A percentile compares a stretch with the other conserved stretches of the same genome.
These are phyloP conservation scores for Vigna mungo DNA, from an alignment of 306 rosid species.

Conservation along the genomic window DNA sequence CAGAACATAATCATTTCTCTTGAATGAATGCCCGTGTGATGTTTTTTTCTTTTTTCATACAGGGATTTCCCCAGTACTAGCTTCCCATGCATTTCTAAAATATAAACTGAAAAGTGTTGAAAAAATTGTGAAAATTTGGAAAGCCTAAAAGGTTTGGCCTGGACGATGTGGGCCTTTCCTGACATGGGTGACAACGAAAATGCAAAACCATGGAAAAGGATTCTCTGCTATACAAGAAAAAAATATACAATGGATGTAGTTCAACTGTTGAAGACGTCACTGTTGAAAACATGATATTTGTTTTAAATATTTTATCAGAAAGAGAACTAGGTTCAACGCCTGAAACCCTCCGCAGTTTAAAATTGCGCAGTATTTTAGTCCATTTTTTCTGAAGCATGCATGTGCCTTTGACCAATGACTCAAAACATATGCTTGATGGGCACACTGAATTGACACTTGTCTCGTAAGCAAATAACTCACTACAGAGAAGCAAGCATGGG, in stretches of 20 bases:
- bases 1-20: neutral
- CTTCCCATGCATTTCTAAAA: neutral
- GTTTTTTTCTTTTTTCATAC: neutral
- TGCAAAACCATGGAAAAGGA: neutral
- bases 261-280: neutral
- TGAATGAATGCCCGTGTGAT: neutral
- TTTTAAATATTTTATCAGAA: neutral
- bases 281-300: neutral
- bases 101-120: too few species aligned
- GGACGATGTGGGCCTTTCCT: neutral
- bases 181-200: neutral
- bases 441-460: conserved; percentile 21
- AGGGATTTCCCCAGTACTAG: neutral
- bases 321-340: neutral
- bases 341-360: neutral
- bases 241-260: neutral
- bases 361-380: neutral
- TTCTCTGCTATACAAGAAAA: too few species aligned
- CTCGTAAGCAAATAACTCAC: neutral
- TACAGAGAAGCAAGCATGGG: conserved; percentile 23
- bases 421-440: neutral
- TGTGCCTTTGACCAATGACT: neutral
- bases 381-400: conserved; percentile 6
- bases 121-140: too few species aligned
- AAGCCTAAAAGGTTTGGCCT: conserved; percentile 17